phyloP scores from a whole-genome alignment of 2,329 filamentous ascomycete species.

The Neopestalotiopsis rosae region DNA sequence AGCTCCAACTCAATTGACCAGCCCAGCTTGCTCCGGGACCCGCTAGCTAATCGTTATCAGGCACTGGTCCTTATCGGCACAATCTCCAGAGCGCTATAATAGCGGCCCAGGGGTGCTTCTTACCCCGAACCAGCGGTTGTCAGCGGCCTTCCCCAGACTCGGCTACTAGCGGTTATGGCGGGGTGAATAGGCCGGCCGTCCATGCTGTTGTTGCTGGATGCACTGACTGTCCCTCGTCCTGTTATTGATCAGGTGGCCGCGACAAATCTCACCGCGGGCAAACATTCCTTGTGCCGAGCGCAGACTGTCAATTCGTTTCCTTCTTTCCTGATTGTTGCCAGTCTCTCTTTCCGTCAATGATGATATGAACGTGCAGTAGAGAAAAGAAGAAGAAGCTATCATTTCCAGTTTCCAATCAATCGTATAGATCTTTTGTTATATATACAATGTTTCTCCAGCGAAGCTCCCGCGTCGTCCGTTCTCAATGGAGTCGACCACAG shows the following conservation, averaged over 20 bases:
- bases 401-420: not conserved
- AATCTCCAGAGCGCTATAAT: not conserved
- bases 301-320: conserved; percentile 1
- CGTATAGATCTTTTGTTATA: conserved; percentile 15
- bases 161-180: conserved; percentile 24
- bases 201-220: not conserved
- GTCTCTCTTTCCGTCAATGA: conserved; percentile 11
- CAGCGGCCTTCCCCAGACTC: conserved; percentile 24
- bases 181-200: conserved; percentile 6
- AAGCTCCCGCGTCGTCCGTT: conserved; percentile 54
- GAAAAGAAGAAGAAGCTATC: not conserved
- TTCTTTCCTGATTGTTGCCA: conserved; percentile 17
- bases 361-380: conserved; percentile 26
- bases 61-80: not conserved
- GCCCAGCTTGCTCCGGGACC: not conserved
- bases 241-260: conserved; percentile 7
- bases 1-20: not conserved
- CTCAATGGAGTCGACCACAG: conserved; percentile 55
- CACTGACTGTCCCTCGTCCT: conserved; percentile 4
- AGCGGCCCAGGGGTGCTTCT: not conserved
- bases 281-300: conserved; percentile 21
- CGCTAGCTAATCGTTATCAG: not conserved
- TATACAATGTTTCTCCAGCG: conserved; percentile 60
- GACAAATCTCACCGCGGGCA: conserved; percentile 31
- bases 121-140: conserved; percentile 18